phyloP scores from a whole-genome alignment of 257 asterid species.

The Osmanthus fragrans region DNA sequence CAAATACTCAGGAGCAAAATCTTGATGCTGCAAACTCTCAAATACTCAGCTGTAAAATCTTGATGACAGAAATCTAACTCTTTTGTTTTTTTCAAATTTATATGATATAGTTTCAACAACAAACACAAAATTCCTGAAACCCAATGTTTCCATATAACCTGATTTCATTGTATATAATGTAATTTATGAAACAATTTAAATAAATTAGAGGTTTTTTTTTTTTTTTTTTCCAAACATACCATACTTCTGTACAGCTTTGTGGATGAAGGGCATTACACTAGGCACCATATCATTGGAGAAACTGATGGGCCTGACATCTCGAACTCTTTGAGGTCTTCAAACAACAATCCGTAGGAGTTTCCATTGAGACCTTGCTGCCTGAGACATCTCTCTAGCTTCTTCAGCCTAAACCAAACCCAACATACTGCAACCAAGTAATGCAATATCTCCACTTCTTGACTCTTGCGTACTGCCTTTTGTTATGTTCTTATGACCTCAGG shows the following conservation, averaged over 20 bases:
- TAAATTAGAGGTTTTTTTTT: too few relatives aligned
- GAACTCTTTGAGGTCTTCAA: constrained; percentile 48
- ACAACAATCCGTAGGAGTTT: constrained; percentile 32
- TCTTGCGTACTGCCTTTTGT: not conserved
- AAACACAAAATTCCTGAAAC: too few relatives aligned
- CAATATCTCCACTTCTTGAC: not conserved
- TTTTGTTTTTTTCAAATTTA: too few relatives aligned
- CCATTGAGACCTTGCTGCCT: constrained; percentile 44
- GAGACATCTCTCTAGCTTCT: constrained; percentile 36
- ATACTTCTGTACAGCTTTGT: constrained; percentile 15
- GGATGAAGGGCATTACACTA: constrained; percentile 36
- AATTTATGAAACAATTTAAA: too few relatives aligned
- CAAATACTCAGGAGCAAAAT: too few relatives aligned
- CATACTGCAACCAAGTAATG: not conserved
- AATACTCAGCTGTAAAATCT: not conserved
- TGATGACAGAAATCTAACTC: not conserved
- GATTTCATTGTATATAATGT: too few relatives aligned
- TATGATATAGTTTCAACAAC: too few relatives aligned
- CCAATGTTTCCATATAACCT: too few relatives aligned
- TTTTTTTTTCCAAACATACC: constrained; percentile 18
- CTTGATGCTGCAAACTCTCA: too few relatives aligned
- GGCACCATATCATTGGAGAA: constrained; percentile 38
- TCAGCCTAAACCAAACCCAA: constrained; percentile 42
- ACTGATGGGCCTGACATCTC: constrained; percentile 30
- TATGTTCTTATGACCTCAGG: too few relatives aligned